A percentile compares a stretch with the other conserved stretches of the same genome.
Evolutionary conservation across 2,329 filamentous ascomycete species (phyloP).

Genomic region (Aspergillus jensenii): DNA sequence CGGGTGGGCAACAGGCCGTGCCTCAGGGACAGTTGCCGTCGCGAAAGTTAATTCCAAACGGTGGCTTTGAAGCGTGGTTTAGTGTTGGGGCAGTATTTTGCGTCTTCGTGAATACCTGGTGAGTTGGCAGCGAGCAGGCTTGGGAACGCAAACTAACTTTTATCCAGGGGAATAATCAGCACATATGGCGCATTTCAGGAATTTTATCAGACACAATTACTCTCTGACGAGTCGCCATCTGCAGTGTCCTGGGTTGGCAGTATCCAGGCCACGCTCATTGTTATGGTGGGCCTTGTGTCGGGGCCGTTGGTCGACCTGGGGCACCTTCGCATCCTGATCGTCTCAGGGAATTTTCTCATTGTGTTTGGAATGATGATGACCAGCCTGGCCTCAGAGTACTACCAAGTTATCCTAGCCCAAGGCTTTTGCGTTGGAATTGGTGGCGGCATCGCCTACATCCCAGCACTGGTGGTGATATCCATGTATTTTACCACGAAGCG

Average conservation of each 20-base stretch:
- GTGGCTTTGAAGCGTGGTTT: constrained; percentile 30
- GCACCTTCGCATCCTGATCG: constrained; percentile 42
- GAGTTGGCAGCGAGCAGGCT: not conserved
- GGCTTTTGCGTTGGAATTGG: constrained; percentile 34
- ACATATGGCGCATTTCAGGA: constrained; percentile 51
- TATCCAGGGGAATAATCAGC: constrained; percentile 41
- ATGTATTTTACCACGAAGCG: constrained; percentile 45
- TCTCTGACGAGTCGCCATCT: constrained; percentile 38
- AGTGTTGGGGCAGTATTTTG: constrained; percentile 31
- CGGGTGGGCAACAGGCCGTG: too few relatives aligned
- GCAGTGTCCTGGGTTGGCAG: constrained; percentile 51
- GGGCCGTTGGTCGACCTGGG: constrained; percentile 51
- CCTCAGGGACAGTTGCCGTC: constrained; percentile 4
- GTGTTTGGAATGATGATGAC: constrained; percentile 39
- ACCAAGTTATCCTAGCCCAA: constrained; percentile 46
- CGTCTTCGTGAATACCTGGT: constrained; percentile 37
- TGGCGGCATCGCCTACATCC: constrained; percentile 33
- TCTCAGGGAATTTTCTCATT: constrained; percentile 42
- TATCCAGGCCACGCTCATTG: constrained; percentile 48
- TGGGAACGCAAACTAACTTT: not conserved
- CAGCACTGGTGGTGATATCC: constrained; percentile 31
- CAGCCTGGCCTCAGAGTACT: constrained; percentile 30
- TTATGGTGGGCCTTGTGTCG: constrained; percentile 47
- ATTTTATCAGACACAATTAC: constrained; percentile 45
- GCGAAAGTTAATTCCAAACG: constrained; percentile 20